Evolutionary conservation across 2,329 filamentous ascomycete genomes (phyloP).

Genomic region (Cryphonectria carpinicola): DNA sequence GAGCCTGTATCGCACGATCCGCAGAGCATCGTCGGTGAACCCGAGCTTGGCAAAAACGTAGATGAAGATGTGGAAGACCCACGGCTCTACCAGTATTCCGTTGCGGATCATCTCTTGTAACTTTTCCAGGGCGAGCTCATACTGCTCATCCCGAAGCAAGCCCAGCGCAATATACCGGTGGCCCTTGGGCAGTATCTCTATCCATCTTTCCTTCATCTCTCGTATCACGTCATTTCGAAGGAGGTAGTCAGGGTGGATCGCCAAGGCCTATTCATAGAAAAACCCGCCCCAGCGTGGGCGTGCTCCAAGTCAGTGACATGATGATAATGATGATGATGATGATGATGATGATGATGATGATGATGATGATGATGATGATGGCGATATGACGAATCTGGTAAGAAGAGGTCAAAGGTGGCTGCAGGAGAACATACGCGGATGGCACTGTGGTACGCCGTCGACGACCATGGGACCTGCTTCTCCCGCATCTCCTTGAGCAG

Average conservation of each 20-base stretch:
- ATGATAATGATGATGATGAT: not conserved
- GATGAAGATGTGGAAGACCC: conserved; percentile 80
- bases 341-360: not conserved
- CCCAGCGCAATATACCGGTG: conserved; percentile 72
- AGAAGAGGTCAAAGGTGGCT: conserved; percentile 28
- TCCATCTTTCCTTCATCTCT: conserved; percentile 76
- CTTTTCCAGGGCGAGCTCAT: conserved; percentile 76
- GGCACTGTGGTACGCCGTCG: conserved; percentile 70
- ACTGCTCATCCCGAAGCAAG: conserved; percentile 77
- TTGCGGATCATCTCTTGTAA: conserved; percentile 68
- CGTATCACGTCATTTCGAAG: conserved; percentile 72
- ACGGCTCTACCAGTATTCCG: conserved; percentile 61
- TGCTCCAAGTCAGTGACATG: conserved; percentile 18
- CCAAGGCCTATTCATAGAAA: conserved; percentile 58
- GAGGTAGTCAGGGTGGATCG: conserved; percentile 84
- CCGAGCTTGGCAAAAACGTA: conserved; percentile 72
- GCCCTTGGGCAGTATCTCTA: conserved; percentile 62
- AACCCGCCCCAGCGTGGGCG: not conserved
- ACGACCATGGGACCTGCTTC: conserved; percentile 64
- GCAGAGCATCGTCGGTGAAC: conserved; percentile 78
- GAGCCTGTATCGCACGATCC: conserved; percentile 64
- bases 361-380: not conserved
- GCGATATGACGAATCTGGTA: not conserved
- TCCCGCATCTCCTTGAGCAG: conserved; percentile 75
- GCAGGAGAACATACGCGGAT: conserved; percentile 59